phyloP scores from a whole-genome alignment of 1,284 basidiomycete genomes.

The Fomitopsis pinicola region DNA sequence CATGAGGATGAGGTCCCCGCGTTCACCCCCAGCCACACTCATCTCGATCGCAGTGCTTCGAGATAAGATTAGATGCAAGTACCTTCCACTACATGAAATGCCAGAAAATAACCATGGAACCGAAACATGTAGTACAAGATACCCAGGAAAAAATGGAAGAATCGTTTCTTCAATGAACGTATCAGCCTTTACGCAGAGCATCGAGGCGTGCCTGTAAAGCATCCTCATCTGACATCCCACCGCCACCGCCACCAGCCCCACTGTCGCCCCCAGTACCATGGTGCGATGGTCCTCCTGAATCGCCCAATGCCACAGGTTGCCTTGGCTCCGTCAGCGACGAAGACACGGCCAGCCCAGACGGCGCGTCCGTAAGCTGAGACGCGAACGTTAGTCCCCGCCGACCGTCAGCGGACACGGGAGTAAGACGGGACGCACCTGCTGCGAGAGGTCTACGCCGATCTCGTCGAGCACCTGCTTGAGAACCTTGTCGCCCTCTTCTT shows the following conservation, averaged over 20 bases:
- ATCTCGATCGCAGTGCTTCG: background rate
- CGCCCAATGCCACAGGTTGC: conserved; percentile 79
- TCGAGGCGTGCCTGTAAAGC: conserved; percentile 23
- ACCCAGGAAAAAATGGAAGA: background rate
- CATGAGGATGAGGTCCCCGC: background rate
- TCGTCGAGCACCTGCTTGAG: conserved; percentile 96
- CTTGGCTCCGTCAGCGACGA: conserved; percentile 62
- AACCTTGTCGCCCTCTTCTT: conserved; percentile 95
- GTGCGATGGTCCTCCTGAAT: conserved; percentile 42
- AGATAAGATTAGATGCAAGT: conserved; percentile 3
- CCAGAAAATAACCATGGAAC: background rate
- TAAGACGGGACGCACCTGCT: conserved; percentile 53
- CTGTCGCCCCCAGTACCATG: conserved; percentile 35
- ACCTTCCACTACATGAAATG: background rate
- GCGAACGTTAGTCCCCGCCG: conserved; percentile 3
- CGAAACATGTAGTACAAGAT: background rate
- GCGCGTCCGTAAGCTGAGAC: conserved; percentile 76
- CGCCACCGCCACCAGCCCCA: conserved; percentile 33
- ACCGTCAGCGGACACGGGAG: background rate
- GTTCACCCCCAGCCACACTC: background rate
- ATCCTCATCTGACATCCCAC: conserved; percentile 73
- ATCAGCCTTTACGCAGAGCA: conserved; percentile 21
- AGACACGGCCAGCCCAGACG: conserved; percentile 63
- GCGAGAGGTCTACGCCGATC: conserved; percentile 90
- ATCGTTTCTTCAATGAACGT: background rate